Evolutionary conservation across 305 asterid species (phyloP).

Genomic region (Fraxinus greggii): DNA sequence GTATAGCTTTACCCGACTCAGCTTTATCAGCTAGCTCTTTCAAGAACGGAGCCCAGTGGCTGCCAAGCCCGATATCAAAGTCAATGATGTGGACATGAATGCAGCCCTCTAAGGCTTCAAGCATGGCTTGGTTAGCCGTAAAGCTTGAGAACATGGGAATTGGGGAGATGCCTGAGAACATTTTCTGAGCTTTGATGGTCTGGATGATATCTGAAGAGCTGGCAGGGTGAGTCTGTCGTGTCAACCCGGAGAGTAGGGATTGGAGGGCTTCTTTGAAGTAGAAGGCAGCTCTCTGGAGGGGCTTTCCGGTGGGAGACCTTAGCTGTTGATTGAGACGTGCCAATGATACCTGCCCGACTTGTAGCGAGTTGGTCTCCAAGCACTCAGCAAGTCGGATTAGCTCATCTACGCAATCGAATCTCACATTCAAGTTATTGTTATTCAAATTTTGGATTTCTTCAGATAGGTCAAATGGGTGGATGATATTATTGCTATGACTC

Average conservation of each 20-base stretch:
- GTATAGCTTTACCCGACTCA: conserved; percentile 35
- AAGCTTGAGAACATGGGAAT: conserved; percentile 87
- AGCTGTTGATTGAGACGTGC: conserved; percentile 81
- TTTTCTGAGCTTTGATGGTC: conserved; percentile 67
- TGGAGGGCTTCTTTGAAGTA: conserved; percentile 95
- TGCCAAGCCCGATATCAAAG: conserved; percentile 83
- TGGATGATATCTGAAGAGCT: conserved; percentile 60
- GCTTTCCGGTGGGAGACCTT: conserved; percentile 62
- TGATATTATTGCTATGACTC: conserved; percentile 16
- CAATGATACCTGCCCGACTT: conserved; percentile 65
- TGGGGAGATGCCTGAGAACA: conserved; percentile 73
- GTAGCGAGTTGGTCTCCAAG: conserved; percentile 74
- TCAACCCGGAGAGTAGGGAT: conserved; percentile 64
- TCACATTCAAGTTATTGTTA: conserved; percentile 34
- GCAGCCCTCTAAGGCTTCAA: conserved; percentile 71
- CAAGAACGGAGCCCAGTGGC: conserved; percentile 96
- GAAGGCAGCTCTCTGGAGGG: conserved; percentile 83
- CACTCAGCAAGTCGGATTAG: conserved; percentile 80
- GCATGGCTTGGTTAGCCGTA: conserved; percentile 88
- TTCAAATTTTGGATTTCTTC: conserved; percentile 1
- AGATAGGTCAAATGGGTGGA: conserved; percentile 28
- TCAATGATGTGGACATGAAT: conserved; percentile 73
- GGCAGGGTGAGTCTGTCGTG: conserved; percentile 41
- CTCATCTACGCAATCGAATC: conserved; percentile 76
- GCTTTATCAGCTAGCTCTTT: conserved; percentile 73